phyloP scores from a whole-genome alignment of 2,329 filamentous ascomycete genomes.

The Botryotinia globosa region DNA sequence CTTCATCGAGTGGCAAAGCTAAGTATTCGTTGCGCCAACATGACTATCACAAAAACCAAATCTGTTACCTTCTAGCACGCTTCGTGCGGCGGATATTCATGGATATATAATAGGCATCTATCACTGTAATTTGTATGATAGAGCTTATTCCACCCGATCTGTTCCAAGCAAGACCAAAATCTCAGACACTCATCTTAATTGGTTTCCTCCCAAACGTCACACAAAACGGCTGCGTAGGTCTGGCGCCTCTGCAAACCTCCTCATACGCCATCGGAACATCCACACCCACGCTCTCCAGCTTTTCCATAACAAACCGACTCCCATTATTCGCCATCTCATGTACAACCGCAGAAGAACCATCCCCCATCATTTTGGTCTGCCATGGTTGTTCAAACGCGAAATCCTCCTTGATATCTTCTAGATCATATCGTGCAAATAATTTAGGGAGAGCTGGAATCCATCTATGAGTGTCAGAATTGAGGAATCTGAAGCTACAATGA shows the following conservation, averaged over 20 bases:
- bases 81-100: background rate
- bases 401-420: background rate
- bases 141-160: background rate
- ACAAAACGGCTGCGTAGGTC: background rate
- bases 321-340: background rate
- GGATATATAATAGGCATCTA: background rate
- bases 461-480: background rate
- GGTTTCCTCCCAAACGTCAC: background rate
- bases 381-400: background rate
- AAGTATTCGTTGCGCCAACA: background rate
- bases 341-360: background rate
- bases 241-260: background rate
- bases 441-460: background rate
- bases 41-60: background rate
- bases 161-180: background rate
- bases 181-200: background rate
- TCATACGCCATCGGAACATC: background rate
- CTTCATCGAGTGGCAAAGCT: background rate
- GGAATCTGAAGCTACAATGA: background rate
- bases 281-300: background rate
- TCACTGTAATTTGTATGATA: background rate
- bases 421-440: background rate
- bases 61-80: background rate
- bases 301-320: background rate
- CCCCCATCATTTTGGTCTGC: background rate